Conservation (phyloP, 1,139 yeast genomes). For the Candida neerlandica region DNA sequence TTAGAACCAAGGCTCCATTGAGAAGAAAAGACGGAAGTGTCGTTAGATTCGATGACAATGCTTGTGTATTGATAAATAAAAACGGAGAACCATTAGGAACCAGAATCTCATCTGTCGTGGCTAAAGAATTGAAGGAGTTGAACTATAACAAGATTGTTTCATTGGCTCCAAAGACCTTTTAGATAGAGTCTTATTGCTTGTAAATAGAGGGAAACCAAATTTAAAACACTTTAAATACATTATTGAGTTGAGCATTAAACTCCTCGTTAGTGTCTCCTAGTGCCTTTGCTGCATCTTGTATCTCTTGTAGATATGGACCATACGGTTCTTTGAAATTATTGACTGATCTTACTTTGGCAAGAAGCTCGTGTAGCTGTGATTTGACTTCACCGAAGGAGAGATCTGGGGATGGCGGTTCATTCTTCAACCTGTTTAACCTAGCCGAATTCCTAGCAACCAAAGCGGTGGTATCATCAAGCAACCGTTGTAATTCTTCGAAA, state of each 20-base stretch:
- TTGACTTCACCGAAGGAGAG: not conserved
- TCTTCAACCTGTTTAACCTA: conserved; percentile 11
- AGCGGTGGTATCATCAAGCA: conserved; percentile 16
- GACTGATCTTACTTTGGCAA: not conserved
- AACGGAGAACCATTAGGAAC: conserved; percentile 95
- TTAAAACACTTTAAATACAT: conserved; percentile 9
- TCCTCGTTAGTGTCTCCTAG: conserved; percentile 5
- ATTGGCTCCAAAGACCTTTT: conserved; percentile 86
- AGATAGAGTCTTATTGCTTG: conserved; percentile 16
- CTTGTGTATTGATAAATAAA: conserved; percentile 91
- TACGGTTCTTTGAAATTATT: conserved; percentile 1
- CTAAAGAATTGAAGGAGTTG: conserved; percentile 84
- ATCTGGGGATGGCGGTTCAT: not conserved
- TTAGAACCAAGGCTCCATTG: conserved; percentile 86
- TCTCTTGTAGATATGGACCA: conserved; percentile 7
- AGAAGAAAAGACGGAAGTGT: conserved; percentile 87
- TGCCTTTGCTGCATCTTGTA: conserved; percentile 6
- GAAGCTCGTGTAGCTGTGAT: not conserved
- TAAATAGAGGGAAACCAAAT: conserved; percentile 1
- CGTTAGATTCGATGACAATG: conserved; percentile 91
- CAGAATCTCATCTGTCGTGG: conserved; percentile 88
- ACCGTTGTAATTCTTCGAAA: conserved; percentile 16
- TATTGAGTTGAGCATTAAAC: conserved; percentile 7
- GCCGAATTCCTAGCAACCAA: conserved; percentile 14
- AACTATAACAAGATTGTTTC: conserved; percentile 86